Evolutionary conservation across 805 yeast genomes (phyloP).

Genomic region (Wickerhamia fluorescens): DNA sequence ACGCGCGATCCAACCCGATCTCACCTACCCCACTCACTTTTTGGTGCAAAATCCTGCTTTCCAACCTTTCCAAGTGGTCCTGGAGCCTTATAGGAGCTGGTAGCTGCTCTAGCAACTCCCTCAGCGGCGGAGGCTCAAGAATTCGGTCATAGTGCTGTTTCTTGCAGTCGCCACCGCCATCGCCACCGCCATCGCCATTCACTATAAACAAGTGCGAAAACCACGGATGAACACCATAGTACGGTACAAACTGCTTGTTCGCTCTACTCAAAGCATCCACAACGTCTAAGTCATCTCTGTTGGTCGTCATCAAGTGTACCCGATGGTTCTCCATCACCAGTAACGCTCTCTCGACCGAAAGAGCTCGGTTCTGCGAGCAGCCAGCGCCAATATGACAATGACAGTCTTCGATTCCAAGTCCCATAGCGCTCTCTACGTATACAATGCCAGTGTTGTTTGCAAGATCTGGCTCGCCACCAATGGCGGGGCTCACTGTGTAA

Average conservation of each 20-base stretch:
- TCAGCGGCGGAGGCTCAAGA: conserved; percentile 34
- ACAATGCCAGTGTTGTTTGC: too few species aligned
- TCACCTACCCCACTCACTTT: conserved; percentile 60
- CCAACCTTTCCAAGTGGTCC: conserved; percentile 26
- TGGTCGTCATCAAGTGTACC: conserved; percentile 37
- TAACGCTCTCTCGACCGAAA: too few species aligned
- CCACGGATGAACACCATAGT: conserved; percentile 91
- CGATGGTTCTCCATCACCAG: too few species aligned
- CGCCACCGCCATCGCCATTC: conserved; percentile 4
- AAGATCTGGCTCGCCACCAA: too few species aligned
- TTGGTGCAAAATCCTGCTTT: conserved; percentile 11
- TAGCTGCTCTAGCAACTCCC: conserved; percentile 35
- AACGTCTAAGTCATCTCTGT: conserved; percentile 25
- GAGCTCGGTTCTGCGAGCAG: too few species aligned
- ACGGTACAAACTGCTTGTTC: conserved; percentile 27
- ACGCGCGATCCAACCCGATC: conserved; percentile 79
- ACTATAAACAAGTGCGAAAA: conserved; percentile 59
- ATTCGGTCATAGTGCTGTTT: conserved; percentile 50
- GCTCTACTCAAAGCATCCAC: conserved; percentile 12
- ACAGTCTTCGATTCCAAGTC: too few species aligned
- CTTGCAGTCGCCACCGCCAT: conserved; percentile 28
- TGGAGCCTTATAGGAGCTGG: conserved; percentile 55
- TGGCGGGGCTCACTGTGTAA: too few species aligned
- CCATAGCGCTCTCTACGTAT: too few species aligned
- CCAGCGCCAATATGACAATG: too few species aligned